Conservation (phyloP, 169 alveolate species). For the Besnoitia besnoiti region DNA sequence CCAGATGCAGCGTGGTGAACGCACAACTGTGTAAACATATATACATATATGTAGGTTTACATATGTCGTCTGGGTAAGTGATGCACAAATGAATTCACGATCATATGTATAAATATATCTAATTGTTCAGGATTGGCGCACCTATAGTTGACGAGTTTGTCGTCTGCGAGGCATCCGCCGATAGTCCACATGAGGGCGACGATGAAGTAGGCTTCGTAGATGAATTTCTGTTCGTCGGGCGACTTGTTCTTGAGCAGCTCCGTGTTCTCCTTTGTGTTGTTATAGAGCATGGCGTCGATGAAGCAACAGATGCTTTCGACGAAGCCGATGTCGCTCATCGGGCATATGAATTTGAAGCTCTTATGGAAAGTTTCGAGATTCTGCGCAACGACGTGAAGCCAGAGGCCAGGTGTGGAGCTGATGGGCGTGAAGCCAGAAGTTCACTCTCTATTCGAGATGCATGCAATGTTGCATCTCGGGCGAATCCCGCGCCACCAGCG, state of each 20-base stretch:
- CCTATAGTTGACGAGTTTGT: conserved; percentile 82
- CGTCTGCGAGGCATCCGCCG: conserved; percentile 93
- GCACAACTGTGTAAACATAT: too few species aligned
- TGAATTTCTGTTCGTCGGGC: conserved; percentile 90
- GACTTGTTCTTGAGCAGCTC: conserved; percentile 81
- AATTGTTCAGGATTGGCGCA: background rate
- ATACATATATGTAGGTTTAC: too few species aligned
- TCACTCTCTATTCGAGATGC: too few species aligned
- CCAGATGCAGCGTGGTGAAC: too few species aligned
- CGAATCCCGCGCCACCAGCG: too few species aligned
- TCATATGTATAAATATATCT: too few species aligned
- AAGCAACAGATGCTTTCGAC: conserved; percentile 85
- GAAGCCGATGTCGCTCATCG: conserved; percentile 89
- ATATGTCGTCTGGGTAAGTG: background rate
- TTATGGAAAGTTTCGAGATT: conserved; percentile 82
- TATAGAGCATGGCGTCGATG: conserved; percentile 84
- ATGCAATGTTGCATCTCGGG: too few species aligned
- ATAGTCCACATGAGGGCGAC: conserved; percentile 95
- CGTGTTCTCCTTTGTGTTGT: conserved; percentile 82
- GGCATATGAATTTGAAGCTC: conserved; percentile 83
- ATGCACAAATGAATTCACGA: background rate
- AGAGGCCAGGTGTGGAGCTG: too few species aligned
- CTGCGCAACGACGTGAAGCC: conserved; percentile 1
- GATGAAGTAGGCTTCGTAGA: conserved; percentile 92
- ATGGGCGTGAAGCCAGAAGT: too few species aligned